Conservation (phyloP, 306 rosid species). For the Canavalia ensiformis region DNA sequence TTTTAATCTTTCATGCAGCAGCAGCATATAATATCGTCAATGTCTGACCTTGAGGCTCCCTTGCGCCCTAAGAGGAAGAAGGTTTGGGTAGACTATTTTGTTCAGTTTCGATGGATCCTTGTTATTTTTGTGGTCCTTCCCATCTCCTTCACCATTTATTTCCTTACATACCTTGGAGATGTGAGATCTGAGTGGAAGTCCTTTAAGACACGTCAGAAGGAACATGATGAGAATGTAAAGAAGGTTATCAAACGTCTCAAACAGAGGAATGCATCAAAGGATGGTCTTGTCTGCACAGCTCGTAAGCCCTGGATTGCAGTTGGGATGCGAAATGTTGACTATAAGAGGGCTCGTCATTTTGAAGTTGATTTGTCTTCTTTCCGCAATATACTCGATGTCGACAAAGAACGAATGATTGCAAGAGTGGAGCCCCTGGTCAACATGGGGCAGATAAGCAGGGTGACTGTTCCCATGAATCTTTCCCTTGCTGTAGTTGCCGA, state of each 20-base stretch:
- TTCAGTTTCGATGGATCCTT: constrained; percentile 85
- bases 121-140: constrained; percentile 97
- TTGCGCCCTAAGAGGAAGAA: constrained; percentile 95
- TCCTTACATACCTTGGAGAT: constrained; percentile 90
- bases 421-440: constrained; percentile 95
- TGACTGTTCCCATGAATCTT: constrained; percentile 87
- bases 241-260: constrained; percentile 90
- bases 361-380: constrained; percentile 93
- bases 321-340: constrained; percentile 98
- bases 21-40: constrained; percentile 33
- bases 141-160: constrained; percentile 83
- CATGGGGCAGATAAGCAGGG: constrained; percentile 96
- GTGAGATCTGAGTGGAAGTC: constrained; percentile 90
- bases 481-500: constrained; percentile 97
- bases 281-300: constrained; percentile 98
- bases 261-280: constrained; percentile 82
- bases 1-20: constrained; percentile 19
- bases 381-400: constrained; percentile 79
- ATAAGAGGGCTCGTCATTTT: constrained; percentile 95
- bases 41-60: constrained; percentile 93
- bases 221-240: constrained; percentile 89
- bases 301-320: constrained; percentile 98
- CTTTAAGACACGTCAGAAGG: constrained; percentile 83
- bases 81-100: constrained; percentile 82
- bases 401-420: constrained; percentile 81